Base-by-base conservation (phyloP, 2,329 filamentous ascomycete genomes). In the Aspergillus sp. region DNA sequence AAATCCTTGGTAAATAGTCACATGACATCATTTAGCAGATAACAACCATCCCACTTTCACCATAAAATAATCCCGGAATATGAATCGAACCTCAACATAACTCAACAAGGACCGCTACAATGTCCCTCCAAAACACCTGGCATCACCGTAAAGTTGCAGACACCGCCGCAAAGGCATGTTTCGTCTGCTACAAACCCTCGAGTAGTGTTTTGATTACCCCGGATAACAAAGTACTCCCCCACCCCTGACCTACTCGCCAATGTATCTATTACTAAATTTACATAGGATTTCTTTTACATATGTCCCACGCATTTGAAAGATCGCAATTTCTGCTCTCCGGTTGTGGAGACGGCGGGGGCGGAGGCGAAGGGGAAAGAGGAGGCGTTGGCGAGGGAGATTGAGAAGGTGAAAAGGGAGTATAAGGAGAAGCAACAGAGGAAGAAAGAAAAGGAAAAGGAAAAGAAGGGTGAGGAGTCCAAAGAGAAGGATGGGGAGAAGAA, bases 151-250 rank as follows among this genome's bases (percentile, higher is more conserved):
- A 83, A 57, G 91, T 97, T 32, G 90, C 90, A 10, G 89, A 95
- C 25, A 80, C 82, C n/a, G 80, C 85, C 1, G 80, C 88, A 10
- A 95, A 88, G 69, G 77, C 88, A 44, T 98, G 93, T 70, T 86
- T 89, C 68, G 82, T 97, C 53, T 97, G 93, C 76, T 94, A 85
- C 75, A 95, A 93, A 70, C 86, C 87, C 7, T 89, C 85, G 50
- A 82, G 84, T 5, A 94, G 85, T 55, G 91, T 97, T 15, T 75
- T 98, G 47, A 88, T 95, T 57, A 94, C 90, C 7, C 81, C 87
- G 0, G 90, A 94, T 60, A 90, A 88, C 61, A 93, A 91, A 82
- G 90, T 93, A 58, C 44, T 46, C 23, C 12, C 41, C 17, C 41
- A n/a, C 17, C 12, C 39, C 17, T 17, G 10, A 23, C 17, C 30